Evolutionary conservation across 768 basidiomycete genomes (phyloP).

Genomic region (Cystobasidium tubakii): DNA sequence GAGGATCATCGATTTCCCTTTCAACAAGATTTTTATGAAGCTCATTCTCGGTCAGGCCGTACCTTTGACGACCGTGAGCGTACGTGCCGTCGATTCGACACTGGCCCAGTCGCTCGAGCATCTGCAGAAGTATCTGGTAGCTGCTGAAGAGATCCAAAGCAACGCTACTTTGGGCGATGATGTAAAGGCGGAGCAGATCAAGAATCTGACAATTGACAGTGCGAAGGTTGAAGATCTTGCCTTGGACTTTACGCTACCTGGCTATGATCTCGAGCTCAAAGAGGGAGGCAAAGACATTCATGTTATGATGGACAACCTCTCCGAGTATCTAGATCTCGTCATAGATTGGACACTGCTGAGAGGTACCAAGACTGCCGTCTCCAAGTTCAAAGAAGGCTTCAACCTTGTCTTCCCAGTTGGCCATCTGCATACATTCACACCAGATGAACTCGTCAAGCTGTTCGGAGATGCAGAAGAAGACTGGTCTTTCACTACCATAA

Average conservation of each 20-base stretch:
- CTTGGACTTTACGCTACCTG: constrained; percentile 93
- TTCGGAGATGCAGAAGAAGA: constrained; percentile 98
- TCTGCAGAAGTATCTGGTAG: constrained; percentile 56
- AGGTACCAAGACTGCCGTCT: constrained; percentile 54
- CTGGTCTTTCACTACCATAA: constrained; percentile 82
- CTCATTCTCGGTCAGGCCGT: constrained; percentile 80
- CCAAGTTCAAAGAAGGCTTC: constrained; percentile 86
- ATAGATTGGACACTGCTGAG: constrained; percentile 72
- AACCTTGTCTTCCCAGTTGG: constrained; percentile 82
- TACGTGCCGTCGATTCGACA: constrained; percentile 76
- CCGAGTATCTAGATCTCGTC: constrained; percentile 81
- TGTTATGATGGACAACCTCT: constrained; percentile 80
- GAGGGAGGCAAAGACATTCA: constrained; percentile 69
- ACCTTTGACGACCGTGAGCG: constrained; percentile 70
- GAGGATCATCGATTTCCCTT: constrained; percentile 88
- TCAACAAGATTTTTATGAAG: constrained; percentile 93
- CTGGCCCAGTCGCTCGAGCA: constrained; percentile 80
- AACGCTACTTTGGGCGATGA: constrained; percentile 54
- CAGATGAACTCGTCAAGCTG: constrained; percentile 89
- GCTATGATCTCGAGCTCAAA: constrained; percentile 82
- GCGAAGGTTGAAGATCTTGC: constrained; percentile 76
- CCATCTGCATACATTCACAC: constrained; percentile 84
- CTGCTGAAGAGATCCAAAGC: constrained; percentile 48
- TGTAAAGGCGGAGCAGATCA: constrained; percentile 42
- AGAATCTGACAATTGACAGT: constrained; percentile 58